Evolutionary conservation across 768 basidiomycete species (phyloP).

Genomic region (Naganishia vishniacii): DNA sequence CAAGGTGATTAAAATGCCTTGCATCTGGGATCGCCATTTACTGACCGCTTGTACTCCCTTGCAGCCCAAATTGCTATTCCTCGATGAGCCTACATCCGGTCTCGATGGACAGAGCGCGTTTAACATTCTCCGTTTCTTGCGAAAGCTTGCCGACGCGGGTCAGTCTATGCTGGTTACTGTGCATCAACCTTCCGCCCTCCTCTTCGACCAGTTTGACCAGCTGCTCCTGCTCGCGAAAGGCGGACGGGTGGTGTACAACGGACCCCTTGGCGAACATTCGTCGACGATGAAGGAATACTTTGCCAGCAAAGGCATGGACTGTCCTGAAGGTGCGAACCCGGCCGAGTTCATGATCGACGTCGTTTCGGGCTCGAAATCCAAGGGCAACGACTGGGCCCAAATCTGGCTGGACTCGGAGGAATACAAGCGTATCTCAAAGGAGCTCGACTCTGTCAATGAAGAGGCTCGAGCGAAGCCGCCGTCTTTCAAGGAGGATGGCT

Average conservation of each 20-base stretch:
- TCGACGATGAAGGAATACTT: conserved; percentile 23
- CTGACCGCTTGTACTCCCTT: conserved; percentile 12
- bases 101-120: conserved; percentile 59
- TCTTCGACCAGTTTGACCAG: conserved; percentile 73
- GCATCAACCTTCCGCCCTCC: conserved; percentile 55
- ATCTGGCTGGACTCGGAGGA: conserved; percentile 71
- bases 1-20: conserved; percentile 47
- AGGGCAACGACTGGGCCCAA: conserved; percentile 67
- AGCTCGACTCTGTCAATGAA: conserved; percentile 53
- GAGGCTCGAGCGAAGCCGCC: conserved; percentile 51
- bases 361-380: conserved; percentile 39
- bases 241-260: conserved; percentile 53
- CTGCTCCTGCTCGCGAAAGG: conserved; percentile 68
- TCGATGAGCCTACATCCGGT: conserved; percentile 72
- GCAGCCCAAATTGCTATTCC: conserved; percentile 63
- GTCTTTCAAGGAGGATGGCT: conserved; percentile 30
- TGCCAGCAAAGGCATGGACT: not conserved
- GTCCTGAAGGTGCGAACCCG: conserved; percentile 18
- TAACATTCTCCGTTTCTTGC: conserved; percentile 64
- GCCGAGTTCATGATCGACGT: conserved; percentile 25
- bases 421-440: conserved; percentile 42
- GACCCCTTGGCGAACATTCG: conserved; percentile 20
- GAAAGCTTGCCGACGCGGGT: conserved; percentile 67
- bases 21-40: conserved; percentile 6
- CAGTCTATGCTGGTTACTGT: conserved; percentile 69